These are phyloP conservation scores for Nelumbo lutea DNA, from an alignment of 164 flowering plant species.

Conservation along the genomic window DNA sequence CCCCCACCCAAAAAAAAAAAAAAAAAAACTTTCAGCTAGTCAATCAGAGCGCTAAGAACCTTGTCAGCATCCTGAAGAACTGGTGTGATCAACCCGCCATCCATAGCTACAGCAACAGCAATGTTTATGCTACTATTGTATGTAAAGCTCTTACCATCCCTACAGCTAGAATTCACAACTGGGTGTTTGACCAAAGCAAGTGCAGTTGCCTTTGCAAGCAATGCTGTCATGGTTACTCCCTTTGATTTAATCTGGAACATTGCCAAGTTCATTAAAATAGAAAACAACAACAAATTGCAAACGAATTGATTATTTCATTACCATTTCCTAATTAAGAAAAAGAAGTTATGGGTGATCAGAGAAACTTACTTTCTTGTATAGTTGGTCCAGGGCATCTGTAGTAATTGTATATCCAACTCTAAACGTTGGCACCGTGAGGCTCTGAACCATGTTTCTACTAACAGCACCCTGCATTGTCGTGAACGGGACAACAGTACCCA, in stretches of 20 bases:
- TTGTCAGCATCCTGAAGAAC: conserved; percentile 98
- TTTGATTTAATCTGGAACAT: conserved; percentile 68
- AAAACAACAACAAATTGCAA: neutral
- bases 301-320: neutral
- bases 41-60: conserved; percentile 31
- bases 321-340: neutral
- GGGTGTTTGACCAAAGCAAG: conserved; percentile 92
- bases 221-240: conserved; percentile 98
- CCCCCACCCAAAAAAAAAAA: no score
- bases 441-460: conserved; percentile 90
- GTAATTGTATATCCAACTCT: conserved; percentile 92
- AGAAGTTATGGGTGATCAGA: neutral
- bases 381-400: conserved; percentile 80
- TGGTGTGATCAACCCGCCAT: conserved; percentile 96
- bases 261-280: neutral
- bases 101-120: conserved; percentile 95
- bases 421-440: conserved; percentile 79
- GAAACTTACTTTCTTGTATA: conserved; percentile 78
- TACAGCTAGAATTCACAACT: conserved; percentile 83
- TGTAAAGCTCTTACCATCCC: conserved; percentile 93
- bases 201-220: conserved; percentile 96
- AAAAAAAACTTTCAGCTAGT: neutral
- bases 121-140: conserved; percentile 89
- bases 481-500: conserved; percentile 66
- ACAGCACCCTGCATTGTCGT: conserved; percentile 96